phyloP scores from a whole-genome alignment of 164 flowering plant species.

The Buxus sempervirens region DNA sequence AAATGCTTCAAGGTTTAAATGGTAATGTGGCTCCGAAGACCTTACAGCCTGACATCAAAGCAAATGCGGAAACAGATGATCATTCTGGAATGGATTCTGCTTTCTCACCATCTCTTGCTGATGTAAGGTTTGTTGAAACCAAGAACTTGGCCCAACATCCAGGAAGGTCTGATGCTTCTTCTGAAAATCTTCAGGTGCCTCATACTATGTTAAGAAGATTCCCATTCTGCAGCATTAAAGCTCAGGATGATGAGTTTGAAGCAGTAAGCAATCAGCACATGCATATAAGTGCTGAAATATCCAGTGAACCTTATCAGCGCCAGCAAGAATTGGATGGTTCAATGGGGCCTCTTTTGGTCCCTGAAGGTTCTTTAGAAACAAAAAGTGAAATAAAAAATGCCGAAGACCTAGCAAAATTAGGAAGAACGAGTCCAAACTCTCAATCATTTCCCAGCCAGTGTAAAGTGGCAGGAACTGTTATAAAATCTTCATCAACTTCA shows the following conservation, averaged over 20 bases:
- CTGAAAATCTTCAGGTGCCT: constrained; percentile 29
- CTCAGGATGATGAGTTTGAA: constrained; percentile 25
- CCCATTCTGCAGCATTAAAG: constrained; percentile 27
- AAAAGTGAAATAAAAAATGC: constrained; percentile 26
- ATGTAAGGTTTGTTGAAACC: constrained; percentile 24
- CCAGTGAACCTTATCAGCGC: constrained; percentile 21
- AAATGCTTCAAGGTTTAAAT: constrained; percentile 24
- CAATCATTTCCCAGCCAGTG: constrained; percentile 25
- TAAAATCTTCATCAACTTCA: constrained; percentile 42
- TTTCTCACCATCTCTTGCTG: constrained; percentile 25
- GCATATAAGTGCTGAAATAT: constrained; percentile 24
- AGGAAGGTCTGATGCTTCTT: constrained; percentile 14
- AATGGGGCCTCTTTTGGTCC: constrained; percentile 22
- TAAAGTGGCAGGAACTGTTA: constrained; percentile 38
- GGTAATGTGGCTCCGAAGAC: constrained; percentile 20
- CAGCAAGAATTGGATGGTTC: constrained; percentile 28
- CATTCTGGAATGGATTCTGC: constrained; percentile 14
- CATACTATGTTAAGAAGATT: constrained; percentile 12
- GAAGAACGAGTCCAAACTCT: constrained; percentile 18
- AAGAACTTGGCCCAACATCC: constrained; percentile 14
- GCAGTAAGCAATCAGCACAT: constrained; percentile 19
- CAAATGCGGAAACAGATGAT: constrained; percentile 30
- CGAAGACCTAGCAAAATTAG: constrained; percentile 34
- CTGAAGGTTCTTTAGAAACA: constrained; percentile 35
- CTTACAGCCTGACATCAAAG: constrained; percentile 18